Conservation (phyloP, 139 green algal species). For the Chlamydomonas incerta region DNA sequence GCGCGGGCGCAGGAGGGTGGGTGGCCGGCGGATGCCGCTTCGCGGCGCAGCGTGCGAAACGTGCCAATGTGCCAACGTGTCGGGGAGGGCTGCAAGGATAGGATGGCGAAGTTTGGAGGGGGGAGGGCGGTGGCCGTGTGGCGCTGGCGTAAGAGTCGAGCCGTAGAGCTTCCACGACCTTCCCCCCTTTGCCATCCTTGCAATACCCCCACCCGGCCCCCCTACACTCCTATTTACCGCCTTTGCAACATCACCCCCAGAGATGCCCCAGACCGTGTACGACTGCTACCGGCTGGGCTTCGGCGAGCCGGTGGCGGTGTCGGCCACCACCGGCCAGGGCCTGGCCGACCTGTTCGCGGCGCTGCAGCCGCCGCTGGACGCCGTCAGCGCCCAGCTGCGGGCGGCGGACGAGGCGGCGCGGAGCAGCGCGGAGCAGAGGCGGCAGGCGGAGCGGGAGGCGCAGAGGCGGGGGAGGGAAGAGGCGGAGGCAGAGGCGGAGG, state of each 20-base stretch:
- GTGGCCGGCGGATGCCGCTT: too few species aligned
- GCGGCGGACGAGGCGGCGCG: too few species aligned
- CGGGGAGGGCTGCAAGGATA: too few species aligned
- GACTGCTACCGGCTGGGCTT: constrained; percentile 72
- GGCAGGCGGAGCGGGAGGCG: background rate
- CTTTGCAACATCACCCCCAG: constrained; percentile 12
- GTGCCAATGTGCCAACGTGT: background rate
- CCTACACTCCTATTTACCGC: too few species aligned
- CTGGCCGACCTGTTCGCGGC: constrained; percentile 87
- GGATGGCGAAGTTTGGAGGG: too few species aligned
- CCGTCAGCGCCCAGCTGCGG: background rate
- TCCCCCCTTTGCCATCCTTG: too few species aligned
- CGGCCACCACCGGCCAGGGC: constrained; percentile 90
- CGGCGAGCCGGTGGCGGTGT: constrained; percentile 86
- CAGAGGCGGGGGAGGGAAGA: background rate
- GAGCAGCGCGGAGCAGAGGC: constrained; percentile 24
- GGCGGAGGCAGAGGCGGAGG: constrained; percentile 7
- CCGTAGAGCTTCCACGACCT: too few species aligned
- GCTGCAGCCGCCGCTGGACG: constrained; percentile 66
- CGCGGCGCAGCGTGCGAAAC: too few species aligned
- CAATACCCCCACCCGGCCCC: too few species aligned
- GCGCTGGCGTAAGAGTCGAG: too few species aligned
- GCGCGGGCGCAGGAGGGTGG: constrained; percentile 35
- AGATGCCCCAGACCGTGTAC: constrained; percentile 49
- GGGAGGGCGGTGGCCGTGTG: too few species aligned